phyloP scores from a whole-genome alignment of 2,329 filamentous ascomycete species.

The Salinomyces thailandicus region DNA sequence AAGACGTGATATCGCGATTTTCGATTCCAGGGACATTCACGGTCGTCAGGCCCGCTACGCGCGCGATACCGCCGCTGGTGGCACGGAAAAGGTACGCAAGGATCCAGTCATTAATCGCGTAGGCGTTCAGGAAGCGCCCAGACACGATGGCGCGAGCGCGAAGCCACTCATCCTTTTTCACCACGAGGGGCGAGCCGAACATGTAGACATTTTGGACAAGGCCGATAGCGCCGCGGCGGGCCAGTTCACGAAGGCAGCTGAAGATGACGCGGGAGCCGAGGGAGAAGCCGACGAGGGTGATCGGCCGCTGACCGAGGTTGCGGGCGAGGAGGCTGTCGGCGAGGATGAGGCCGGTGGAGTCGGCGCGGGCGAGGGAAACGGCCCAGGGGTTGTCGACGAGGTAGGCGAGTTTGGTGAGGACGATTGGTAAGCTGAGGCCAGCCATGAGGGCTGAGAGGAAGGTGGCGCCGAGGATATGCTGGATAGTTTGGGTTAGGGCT shows the following conservation, averaged over 20 bases:
- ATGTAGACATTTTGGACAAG: constrained; percentile 91
- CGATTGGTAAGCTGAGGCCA: constrained; percentile 80
- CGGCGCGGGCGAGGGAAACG: constrained; percentile 86
- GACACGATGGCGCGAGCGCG: constrained; percentile 72
- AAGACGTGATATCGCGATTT: constrained; percentile 76
- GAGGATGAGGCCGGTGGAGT: constrained; percentile 77
- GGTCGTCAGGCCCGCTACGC: constrained; percentile 70
- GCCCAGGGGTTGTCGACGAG: constrained; percentile 98
- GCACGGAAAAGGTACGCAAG: constrained; percentile 86
- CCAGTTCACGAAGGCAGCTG: constrained; percentile 77
- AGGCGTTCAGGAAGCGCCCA: constrained; percentile 91
- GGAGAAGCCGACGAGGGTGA: constrained; percentile 91
- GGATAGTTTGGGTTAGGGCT: constrained; percentile 89
- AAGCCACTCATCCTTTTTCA: constrained; percentile 81
- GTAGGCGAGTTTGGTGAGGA: constrained; percentile 87
- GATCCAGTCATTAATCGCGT: constrained; percentile 94
- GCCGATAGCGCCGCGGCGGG: constrained; percentile 71
- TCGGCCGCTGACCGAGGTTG: constrained; percentile 79
- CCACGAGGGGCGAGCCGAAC: constrained; percentile 85
- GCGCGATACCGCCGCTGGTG: constrained; percentile 82
- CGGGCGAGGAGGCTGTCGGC: constrained; percentile 88
- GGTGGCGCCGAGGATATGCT: constrained; percentile 87
- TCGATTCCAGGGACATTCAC: constrained; percentile 77
- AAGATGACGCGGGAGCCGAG: constrained; percentile 88
- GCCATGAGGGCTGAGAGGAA: constrained; percentile 85